Evolutionary conservation across 768 basidiomycete species (phyloP).

Genomic region (Rhodotorula graminis): DNA sequence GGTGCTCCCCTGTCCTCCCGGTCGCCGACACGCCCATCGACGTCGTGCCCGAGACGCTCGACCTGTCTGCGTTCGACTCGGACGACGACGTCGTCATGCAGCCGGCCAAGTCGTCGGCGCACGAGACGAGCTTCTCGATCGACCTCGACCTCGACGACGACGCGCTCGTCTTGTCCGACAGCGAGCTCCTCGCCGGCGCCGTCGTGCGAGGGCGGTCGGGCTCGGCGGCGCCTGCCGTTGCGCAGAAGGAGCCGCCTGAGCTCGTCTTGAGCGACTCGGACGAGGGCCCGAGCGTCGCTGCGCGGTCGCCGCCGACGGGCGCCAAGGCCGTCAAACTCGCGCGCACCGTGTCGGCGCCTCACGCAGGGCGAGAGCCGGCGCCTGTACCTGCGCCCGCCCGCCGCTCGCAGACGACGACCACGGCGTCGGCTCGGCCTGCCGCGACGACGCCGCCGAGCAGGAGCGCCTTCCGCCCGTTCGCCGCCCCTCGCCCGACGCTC

Average conservation of each 20-base stretch:
- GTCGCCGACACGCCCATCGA: background rate
- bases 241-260: background rate
- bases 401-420: background rate
- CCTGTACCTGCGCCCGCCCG: background rate
- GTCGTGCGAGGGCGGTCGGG: constrained; percentile 1
- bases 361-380: background rate
- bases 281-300: background rate
- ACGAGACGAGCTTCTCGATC: constrained; percentile 3
- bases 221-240: background rate
- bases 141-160: constrained; percentile 15
- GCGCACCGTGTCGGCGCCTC: background rate
- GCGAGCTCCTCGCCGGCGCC: constrained; percentile 23
- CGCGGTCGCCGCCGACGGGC: background rate
- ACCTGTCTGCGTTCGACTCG: constrained; percentile 17
- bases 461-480: constrained; percentile 15
- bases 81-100: constrained; percentile 11
- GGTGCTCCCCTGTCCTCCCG: background rate
- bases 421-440: no score
- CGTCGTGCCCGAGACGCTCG: constrained; percentile 2
- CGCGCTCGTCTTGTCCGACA: constrained; percentile 21
- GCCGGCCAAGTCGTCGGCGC: background rate
- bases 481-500: constrained; percentile 14
- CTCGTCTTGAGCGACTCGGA: constrained; percentile 30
- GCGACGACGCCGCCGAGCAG: background rate
- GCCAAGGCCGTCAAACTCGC: background rate